Percentiles rank a stretch among this genome's conserved stretches.
These are phyloP conservation scores for Akebia trifoliata DNA, from an alignment of 164 flowering plant genomes.

Conservation along the genomic window DNA sequence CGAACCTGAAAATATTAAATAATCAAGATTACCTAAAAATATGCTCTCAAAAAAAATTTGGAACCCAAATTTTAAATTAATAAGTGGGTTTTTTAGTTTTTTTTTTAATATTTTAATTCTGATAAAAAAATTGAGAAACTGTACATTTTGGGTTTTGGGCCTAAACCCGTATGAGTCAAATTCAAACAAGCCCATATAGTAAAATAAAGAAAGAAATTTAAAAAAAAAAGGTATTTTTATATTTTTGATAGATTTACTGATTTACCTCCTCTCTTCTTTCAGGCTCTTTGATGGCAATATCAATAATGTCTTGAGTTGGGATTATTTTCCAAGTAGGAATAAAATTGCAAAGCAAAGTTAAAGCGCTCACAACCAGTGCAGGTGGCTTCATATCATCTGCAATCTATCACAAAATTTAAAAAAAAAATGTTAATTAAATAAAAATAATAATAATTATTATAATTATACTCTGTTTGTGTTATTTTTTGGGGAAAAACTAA, in stretches of 20 bases:
- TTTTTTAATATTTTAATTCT: too few relatives aligned
- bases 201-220: neutral
- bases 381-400: conserved; percentile 72
- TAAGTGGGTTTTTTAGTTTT: neutral
- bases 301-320: conserved; percentile 66
- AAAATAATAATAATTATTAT: neutral
- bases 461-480: too few relatives aligned
- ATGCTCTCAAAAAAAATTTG: too few relatives aligned
- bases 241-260: neutral
- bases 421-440: neutral
- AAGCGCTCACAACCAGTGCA: conserved; percentile 34
- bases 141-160: too few relatives aligned
- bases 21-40: too few relatives aligned
- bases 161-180: too few relatives aligned
- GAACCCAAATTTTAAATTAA: neutral
- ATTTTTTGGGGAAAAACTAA: too few relatives aligned
- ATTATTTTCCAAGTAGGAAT: conserved; percentile 85
- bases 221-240: neutral
- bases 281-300: conserved; percentile 61
- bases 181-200: neutral
- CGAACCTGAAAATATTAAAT: conserved; percentile 41
- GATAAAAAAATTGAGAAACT: too few relatives aligned
- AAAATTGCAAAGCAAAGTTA: conserved; percentile 38
- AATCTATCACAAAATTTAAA: conserved; percentile 39
- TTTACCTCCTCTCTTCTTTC: conserved; percentile 53